These are phyloP conservation scores for Cytospora paraplurivora DNA, from an alignment of 2,329 filamentous ascomycete genomes.

Conservation along the genomic window DNA sequence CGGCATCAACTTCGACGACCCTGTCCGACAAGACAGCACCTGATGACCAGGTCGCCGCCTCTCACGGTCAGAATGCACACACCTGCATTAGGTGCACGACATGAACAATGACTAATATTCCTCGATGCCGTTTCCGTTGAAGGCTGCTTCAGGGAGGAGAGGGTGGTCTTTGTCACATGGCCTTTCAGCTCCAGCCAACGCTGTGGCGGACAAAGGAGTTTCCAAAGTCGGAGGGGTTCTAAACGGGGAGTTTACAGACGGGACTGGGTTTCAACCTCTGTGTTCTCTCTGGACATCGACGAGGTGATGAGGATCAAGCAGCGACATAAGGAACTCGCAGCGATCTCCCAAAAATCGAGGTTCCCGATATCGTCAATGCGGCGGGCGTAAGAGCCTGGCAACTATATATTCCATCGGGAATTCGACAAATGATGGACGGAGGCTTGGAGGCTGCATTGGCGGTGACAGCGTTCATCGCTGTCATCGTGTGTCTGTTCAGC, in stretches of 20 bases:
- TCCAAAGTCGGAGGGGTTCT: background rate
- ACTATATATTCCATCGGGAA: background rate
- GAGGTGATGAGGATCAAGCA: background rate
- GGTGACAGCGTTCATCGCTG: background rate
- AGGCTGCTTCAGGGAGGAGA: background rate
- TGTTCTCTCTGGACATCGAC: background rate
- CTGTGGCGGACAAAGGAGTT: background rate
- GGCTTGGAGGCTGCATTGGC: background rate
- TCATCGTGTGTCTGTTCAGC: slow-evolving; percentile 3
- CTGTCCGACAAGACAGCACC: background rate
- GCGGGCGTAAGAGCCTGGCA: background rate
- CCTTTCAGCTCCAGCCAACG: background rate
- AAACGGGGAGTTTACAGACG: background rate
- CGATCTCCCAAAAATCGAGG: background rate
- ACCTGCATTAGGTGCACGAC: background rate
- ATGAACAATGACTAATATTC: background rate
- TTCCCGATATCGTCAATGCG: background rate
- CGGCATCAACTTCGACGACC: background rate
- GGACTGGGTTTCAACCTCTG: background rate
- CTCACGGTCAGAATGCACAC: background rate
- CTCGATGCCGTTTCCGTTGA: background rate
- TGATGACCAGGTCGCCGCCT: background rate
- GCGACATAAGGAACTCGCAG: background rate
- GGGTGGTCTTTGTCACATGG: background rate
- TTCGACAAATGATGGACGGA: background rate